Percentiles rank a stretch among this genome's conserved stretches.
Conservation (phyloP, 2,329 filamentous ascomycete species). For the Fusarium succisae region DNA sequence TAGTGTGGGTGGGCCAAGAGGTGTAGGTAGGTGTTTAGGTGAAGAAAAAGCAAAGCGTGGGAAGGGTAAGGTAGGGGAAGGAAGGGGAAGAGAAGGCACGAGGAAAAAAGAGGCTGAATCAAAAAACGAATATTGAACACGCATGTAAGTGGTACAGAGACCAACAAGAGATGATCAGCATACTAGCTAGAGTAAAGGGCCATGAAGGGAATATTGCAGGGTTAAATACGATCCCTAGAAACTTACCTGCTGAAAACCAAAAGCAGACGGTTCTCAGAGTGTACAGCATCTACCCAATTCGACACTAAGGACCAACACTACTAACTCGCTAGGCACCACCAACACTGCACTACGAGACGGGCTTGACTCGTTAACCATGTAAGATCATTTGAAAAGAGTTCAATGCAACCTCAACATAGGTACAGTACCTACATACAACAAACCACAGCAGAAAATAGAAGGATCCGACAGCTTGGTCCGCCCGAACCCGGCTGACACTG, state of each 20-base stretch:
- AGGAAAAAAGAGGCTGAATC: slow-evolving; percentile 32
- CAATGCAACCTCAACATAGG: slow-evolving; percentile 34
- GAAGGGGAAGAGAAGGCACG: neutral
- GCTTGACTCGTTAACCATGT: slow-evolving; percentile 16
- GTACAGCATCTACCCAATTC: slow-evolving; percentile 14
- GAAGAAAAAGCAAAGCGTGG: neutral
- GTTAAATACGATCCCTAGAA: slow-evolving; percentile 34
- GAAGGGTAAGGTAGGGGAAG: neutral
- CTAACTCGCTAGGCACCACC: slow-evolving; percentile 8
- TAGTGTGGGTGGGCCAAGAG: slow-evolving; percentile 1
- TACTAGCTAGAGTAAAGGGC: neutral
- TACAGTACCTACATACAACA: slow-evolving; percentile 12
- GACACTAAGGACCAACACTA: slow-evolving; percentile 22
- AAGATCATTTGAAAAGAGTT: slow-evolving; percentile 4
- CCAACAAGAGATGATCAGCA: neutral
- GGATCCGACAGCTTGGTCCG: slow-evolving; percentile 42
- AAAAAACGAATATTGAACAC: slow-evolving; percentile 24
- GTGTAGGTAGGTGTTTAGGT: neutral
- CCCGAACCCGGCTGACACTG: slow-evolving; percentile 36
- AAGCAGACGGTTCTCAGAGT: slow-evolving; percentile 6
- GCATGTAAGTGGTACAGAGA: slow-evolving; percentile 28
- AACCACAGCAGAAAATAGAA: slow-evolving; percentile 21
- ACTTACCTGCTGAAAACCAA: neutral
- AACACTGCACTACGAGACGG: neutral
- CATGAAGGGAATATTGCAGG: slow-evolving; percentile 14